phyloP scores from a whole-genome alignment of 1,284 basidiomycete species.

The Boletus mariae region DNA sequence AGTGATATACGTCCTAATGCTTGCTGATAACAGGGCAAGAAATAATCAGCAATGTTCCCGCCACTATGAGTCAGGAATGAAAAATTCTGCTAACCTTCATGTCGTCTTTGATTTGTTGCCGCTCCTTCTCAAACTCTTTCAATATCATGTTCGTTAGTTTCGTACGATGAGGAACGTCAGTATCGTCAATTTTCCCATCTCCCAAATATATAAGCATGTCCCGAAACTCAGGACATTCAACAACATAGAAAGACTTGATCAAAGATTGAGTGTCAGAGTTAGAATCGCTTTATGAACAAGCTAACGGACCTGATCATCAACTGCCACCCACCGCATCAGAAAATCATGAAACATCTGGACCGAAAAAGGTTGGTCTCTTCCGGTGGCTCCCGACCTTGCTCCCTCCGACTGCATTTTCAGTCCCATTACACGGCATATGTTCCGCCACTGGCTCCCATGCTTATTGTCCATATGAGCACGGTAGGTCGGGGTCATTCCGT shows the following conservation, averaged over 20 bases:
- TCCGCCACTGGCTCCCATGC: not conserved
- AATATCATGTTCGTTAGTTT: not conserved
- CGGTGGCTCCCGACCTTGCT: not conserved
- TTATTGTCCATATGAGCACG: not conserved
- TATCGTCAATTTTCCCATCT: not conserved
- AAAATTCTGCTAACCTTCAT: not conserved
- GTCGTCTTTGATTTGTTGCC: not conserved
- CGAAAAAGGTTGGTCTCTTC: not conserved
- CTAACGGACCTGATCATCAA: not conserved
- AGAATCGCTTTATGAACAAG: not conserved
- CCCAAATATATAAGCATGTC: not conserved
- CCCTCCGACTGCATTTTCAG: not conserved
- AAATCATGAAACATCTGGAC: not conserved
- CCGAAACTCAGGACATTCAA: not conserved
- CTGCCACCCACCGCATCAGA: not conserved
- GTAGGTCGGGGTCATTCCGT: not conserved
- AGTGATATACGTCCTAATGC: not conserved
- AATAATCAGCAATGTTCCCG: no score
- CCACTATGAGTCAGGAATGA: not conserved
- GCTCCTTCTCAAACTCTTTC: not conserved
- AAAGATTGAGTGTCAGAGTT: not conserved
- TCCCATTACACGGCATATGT: not conserved
- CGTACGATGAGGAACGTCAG: not conserved
- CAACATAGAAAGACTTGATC: not conserved
- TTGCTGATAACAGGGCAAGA: not conserved